Base-by-base conservation (phyloP, 768 basidiomycete species). In the Lactarius hengduanensis region DNA sequence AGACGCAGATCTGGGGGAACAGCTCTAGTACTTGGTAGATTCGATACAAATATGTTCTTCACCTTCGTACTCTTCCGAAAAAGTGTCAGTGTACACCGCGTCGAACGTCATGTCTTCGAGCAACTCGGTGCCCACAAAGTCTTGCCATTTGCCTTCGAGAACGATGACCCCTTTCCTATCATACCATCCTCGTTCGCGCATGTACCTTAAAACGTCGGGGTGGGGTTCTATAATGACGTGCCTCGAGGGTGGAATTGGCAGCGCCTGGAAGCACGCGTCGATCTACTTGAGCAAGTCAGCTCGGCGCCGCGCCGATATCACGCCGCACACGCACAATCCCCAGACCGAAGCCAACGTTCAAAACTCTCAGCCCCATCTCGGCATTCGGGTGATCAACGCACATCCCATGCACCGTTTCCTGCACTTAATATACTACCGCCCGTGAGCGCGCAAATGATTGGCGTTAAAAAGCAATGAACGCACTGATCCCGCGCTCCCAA, bases 151-250 rank as follows among this genome's bases (percentile, higher is more conserved):
- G 1, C 94, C 94, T 76, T 93, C 90, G 18, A 96, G 79, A 63
- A 98, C 86, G 57, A 80, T 84, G 50, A 98, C 92, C 7, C 88
- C 88, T 0, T 83, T 79, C 74, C 86, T 90, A 32, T 86, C 81
- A 72, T 91, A 85, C 90, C 96, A 97, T 0, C 95, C 87, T 18
- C 77, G 80, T 34, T 81, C 77, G 68, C 83, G 84, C 86, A 97
- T 94, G 71, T 92, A 83, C 58, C 80, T 77, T n/a, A 98, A 82
- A 4, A 98, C 95, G 72, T 95, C 91, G 0, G 90, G 90, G 73
- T 99, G 97, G 1, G 96, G 88, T 77, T 99, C 97, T 64, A 98
- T 87, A 71, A 99, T 96, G 64, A 91, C 86, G 75, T 99, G 97
- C 53, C 84, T 78, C 16, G 80, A 72, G 0, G 95, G 94, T 38